Conservation (phyloP, 306 rosid species). For the Boehmeria nivea region DNA sequence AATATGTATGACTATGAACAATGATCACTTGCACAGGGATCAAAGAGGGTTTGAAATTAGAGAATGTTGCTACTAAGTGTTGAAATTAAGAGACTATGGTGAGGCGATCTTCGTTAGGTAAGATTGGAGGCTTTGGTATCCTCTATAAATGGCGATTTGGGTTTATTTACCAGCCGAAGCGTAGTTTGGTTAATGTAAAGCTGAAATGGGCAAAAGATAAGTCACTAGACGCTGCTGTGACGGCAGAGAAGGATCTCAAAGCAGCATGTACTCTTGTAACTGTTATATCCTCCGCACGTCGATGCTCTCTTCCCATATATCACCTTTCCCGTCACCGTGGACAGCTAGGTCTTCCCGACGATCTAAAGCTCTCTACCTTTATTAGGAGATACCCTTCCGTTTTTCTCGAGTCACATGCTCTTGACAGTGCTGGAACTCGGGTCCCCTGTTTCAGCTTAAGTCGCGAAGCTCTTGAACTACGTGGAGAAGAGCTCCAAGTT, state of each 20-base stretch:
- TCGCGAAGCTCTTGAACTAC: slow-evolving; percentile 43
- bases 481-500: slow-evolving; percentile 31
- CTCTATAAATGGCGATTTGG: slow-evolving; percentile 22
- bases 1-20: too few species aligned
- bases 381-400: slow-evolving; percentile 71
- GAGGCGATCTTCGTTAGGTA: slow-evolving; percentile 21
- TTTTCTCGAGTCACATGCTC: slow-evolving; percentile 50
- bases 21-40: too few species aligned
- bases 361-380: slow-evolving; percentile 60
- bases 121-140: slow-evolving; percentile 25
- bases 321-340: slow-evolving; percentile 48
- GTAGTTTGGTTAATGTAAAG: slow-evolving; percentile 65
- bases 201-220: slow-evolving; percentile 87
- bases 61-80: too few species aligned
- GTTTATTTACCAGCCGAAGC: slow-evolving; percentile 45
- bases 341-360: slow-evolving; percentile 66
- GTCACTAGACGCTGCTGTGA: slow-evolving; percentile 56
- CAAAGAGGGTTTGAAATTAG: too few species aligned
- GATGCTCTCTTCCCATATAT: slow-evolving; percentile 55
- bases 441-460: slow-evolving; percentile 68
- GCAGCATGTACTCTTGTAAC: slow-evolving; percentile 67
- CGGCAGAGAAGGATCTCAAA: slow-evolving; percentile 57
- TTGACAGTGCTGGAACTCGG: slow-evolving; percentile 57
- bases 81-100: slow-evolving; percentile 29
- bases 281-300: slow-evolving; percentile 42